These are phyloP conservation scores for Yamadazyma diddensiae DNA, from an alignment of 1,139 yeast genomes.

Conservation along the genomic window DNA sequence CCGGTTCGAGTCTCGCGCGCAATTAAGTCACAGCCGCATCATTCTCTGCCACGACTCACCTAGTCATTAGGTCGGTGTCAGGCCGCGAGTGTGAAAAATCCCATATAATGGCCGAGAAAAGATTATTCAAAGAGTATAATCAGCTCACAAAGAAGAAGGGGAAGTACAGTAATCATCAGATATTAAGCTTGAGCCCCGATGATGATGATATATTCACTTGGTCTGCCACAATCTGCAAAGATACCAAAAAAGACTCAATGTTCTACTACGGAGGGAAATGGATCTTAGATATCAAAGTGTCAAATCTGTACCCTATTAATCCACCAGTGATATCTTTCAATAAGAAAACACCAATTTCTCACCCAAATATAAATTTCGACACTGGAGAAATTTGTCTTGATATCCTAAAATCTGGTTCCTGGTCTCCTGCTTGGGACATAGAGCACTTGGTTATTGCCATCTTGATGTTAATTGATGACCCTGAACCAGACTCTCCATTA, in stretches of 20 bases:
- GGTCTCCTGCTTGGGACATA: conserved; percentile 92
- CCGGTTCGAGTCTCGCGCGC: too few species aligned
- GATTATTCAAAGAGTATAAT: conserved; percentile 27
- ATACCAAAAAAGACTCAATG: conserved; percentile 37
- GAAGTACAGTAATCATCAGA: conserved; percentile 29
- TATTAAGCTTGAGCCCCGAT: conserved; percentile 42
- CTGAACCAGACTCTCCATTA: conserved; percentile 84
- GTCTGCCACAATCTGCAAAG: conserved; percentile 61
- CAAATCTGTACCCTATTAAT: conserved; percentile 58
- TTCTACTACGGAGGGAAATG: conserved; percentile 55
- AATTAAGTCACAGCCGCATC: too few species aligned
- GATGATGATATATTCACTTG: conserved; percentile 49
- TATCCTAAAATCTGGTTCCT: conserved; percentile 56
- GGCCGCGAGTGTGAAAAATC: too few species aligned
- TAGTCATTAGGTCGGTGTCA: too few species aligned
- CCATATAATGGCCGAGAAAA: conserved; percentile 35
- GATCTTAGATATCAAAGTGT: conserved; percentile 51
- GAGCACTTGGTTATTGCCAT: conserved; percentile 70
- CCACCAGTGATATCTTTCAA: conserved; percentile 66
- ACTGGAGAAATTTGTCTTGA: conserved; percentile 88
- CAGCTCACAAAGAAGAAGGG: conserved; percentile 23
- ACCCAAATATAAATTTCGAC: conserved; percentile 66
- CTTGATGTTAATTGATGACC: conserved; percentile 63
- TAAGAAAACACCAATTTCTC: conserved; percentile 50
- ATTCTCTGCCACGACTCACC: too few species aligned